Evolutionary conservation across 371 early-diverging fungal species (phyloP).

Genomic region (Lichtheimia ramosa): DNA sequence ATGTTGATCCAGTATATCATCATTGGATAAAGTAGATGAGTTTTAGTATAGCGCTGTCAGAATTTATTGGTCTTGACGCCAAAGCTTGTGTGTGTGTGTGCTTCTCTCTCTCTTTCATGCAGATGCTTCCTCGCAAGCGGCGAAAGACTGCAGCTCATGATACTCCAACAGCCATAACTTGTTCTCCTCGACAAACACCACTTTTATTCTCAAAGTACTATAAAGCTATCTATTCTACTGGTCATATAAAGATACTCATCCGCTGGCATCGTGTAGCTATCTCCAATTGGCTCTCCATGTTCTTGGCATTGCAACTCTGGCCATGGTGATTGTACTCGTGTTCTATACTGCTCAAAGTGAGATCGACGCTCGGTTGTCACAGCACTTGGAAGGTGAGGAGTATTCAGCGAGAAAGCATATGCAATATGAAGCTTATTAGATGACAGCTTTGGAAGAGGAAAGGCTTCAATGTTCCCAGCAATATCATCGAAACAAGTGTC

Average conservation of each 20-base stretch:
- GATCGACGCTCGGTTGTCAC: neutral
- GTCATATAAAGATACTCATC: too few species aligned
- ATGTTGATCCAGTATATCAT: too few species aligned
- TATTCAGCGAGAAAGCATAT: neutral
- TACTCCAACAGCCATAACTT: neutral
- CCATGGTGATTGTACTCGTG: neutral
- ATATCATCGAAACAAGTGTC: conserved; percentile 14
- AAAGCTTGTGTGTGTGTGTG: too few species aligned
- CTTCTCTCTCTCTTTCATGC: neutral
- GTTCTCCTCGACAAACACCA: conserved; percentile 1
- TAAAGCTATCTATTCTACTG: too few species aligned
- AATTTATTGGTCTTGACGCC: too few species aligned
- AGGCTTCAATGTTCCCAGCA: conserved; percentile 9
- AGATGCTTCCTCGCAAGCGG: conserved; percentile 2
- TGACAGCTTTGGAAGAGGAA: conserved; percentile 5
- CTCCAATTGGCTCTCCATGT: conserved; percentile 3
- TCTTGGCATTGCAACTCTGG: neutral
- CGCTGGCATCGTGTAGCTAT: neutral
- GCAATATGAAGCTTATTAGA: neutral
- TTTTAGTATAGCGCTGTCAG: too few species aligned
- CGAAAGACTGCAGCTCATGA: neutral
- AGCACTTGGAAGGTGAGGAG: neutral
- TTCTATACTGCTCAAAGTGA: neutral
- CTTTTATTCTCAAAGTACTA: conserved; percentile 3
- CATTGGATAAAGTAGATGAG: too few species aligned